These are phyloP conservation scores for Hypoxylon rubiginosum DNA, from an alignment of 2,329 filamentous ascomycete genomes.

Conservation along the genomic window DNA sequence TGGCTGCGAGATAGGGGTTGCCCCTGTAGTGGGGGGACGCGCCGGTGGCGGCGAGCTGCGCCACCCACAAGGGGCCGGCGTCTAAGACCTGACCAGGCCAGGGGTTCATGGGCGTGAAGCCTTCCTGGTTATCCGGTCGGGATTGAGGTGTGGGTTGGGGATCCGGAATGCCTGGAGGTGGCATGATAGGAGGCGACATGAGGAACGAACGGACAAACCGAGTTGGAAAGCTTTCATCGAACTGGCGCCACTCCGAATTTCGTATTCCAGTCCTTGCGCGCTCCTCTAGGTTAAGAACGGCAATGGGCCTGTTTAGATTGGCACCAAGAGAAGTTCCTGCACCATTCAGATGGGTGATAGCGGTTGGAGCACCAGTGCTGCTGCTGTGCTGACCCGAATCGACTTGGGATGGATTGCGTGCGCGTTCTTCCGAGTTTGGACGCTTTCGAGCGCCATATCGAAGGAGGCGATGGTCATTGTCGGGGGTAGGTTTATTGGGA, in stretches of 20 bases:
- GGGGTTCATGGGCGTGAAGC: neutral
- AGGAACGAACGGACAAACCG: too few species aligned
- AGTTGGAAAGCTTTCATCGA: too few species aligned
- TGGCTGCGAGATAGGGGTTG: conserved; percentile 53
- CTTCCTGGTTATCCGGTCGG: neutral
- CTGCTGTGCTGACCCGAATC: neutral
- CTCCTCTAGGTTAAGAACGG: too few species aligned
- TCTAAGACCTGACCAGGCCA: neutral
- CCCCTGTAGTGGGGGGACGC: conserved; percentile 54
- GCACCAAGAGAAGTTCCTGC: neutral
- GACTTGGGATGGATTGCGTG: neutral
- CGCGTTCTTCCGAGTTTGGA: neutral
- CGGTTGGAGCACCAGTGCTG: neutral
- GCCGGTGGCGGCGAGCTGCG: conserved; percentile 21
- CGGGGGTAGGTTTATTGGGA: neutral
- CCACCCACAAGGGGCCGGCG: neutral
- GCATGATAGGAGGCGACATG: too few species aligned
- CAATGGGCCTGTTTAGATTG: too few species aligned
- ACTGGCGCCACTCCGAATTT: too few species aligned
- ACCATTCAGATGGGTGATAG: neutral
- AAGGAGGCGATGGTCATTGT: too few species aligned
- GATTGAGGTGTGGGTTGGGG: too few species aligned
- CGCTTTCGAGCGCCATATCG: too few species aligned
- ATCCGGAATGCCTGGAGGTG: too few species aligned
- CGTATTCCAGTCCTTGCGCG: too few species aligned